Evolutionary conservation across 2,329 filamentous ascomycete genomes (phyloP), one percentile per base, ranked within the genome.

Genomic region (Botrytis medusae): DNA sequence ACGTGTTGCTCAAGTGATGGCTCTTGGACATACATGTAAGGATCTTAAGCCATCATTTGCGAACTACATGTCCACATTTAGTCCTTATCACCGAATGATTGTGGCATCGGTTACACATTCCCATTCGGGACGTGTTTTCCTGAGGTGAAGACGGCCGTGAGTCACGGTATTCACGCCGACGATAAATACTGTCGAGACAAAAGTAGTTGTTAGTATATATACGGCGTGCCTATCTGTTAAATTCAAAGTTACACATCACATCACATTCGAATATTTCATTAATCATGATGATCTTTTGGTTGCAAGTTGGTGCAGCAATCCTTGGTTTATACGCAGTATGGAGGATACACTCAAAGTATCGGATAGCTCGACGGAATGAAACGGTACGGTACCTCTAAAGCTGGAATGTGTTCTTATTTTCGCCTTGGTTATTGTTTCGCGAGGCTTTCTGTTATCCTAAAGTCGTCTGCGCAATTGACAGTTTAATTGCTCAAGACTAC

Each of bases 51-150:
- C 16, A 68, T 54, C 18, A 40, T 54, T 25, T 29, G 32, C 32
- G 29, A 34, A 64, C 34, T 64, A 64, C 34, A 12, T n/a, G 14
- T 46, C 34, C 25, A 34, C 29, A 54, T 37, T 20, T 32, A 67
- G 16, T 37, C 22, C n/a, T 29, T 72, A 60, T 59, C 61, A 65
- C n/a, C 25, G 44, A 25, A 8, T 22, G 18, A 34, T 44, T 46
- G 60, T 37, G 37, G 16, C 46, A 14, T n/a, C 34, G 60, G n/a
- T n/a, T 68, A 22, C 22, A 72, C 62, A 40, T 72, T 60, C 70
- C 70, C 2, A 60, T 59, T 72, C 51, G 57, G 42, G 70, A 9
- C 34, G 29, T 40, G 7, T 59, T 37, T 68, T 72, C 70, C 70
- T 68, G 70, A 51, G 40, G 14, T 69, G 32, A 18, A 29, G n/a